Base-by-base conservation (phyloP, 352 stramenopile genomes). In the Thraustochytrium sp. region DNA sequence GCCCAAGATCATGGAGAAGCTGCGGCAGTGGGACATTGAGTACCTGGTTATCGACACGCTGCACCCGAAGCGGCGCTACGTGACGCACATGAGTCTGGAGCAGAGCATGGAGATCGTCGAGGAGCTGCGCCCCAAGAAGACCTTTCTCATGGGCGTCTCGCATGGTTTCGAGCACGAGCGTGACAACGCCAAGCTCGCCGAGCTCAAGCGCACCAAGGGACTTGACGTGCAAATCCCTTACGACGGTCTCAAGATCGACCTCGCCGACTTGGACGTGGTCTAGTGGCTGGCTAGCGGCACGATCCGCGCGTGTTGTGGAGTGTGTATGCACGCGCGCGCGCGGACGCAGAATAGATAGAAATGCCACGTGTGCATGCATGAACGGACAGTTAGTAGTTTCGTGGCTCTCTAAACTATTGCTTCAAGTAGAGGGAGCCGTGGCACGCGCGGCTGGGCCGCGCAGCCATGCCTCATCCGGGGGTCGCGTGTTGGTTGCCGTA, bases 71-170 rank as follows among this genome's bases (percentile, higher is more conserved):
- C 91, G 90, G 61, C 91, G 86, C 51, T 92, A 95, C 82, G 90
- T 87, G 61, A 95, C 91, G 55, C 92, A 95, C 87, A 93, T 95
- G 90, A 94, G 92, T 64, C 82, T 94, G 62, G 40, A 88, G 46
- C 89, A 93, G 61, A 91, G 92, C 31, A 72, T 94, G 11, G 82
- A 87, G 26, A 89, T 93, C 63, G 90, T 94, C 73, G 86, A 84
- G 23, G 86, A 83, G 29, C 89, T 94, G 48, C 89, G 89, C 13
- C 91, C 92, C 8, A 90, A 89, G 84, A 89, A 86, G 49, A 93
- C 90, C 72, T 85, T 93, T 65, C 89, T 95, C 48, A 93, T 91
- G 18, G 92, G 92, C 42, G 94, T 95, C 90, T 92, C 90, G 74
- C 92, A 95, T 74, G 87, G 92, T 23, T 93, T 94, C 62, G 91